A percentile compares a stretch with the other conserved stretches of the same genome.
Conservation (phyloP, 352 stramenopile species). For the Phytophthora nicotianae region DNA sequence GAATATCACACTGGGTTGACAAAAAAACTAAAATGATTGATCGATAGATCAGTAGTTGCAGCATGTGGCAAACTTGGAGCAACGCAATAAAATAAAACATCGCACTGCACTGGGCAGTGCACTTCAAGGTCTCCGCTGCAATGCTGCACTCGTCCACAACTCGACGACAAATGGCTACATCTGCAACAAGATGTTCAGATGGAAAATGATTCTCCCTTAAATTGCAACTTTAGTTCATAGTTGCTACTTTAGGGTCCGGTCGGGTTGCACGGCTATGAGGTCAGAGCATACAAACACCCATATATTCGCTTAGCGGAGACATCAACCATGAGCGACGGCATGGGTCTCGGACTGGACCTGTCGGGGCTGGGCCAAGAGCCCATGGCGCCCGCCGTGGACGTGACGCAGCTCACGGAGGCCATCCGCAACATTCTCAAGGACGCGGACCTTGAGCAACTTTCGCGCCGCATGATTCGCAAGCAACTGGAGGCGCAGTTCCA, state of each 20-base stretch:
- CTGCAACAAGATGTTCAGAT: conserved; percentile 22
- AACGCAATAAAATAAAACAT: no score
- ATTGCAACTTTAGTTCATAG: background rate
- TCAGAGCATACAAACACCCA: conserved; percentile 6
- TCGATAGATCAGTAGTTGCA: background rate
- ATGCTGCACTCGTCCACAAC: conserved; percentile 2
- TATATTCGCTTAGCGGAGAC: conserved; percentile 10
- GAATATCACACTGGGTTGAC: background rate
- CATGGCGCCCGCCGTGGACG: conserved; percentile 53
- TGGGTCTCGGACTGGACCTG: conserved; percentile 65
- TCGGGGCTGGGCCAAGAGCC: conserved; percentile 51
- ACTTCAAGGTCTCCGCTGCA: background rate
- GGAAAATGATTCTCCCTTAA: background rate
- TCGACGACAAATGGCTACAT: conserved; percentile 14
- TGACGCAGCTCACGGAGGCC: conserved; percentile 62
- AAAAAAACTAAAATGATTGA: no score
- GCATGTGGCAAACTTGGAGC: background rate
- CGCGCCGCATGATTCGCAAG: conserved; percentile 87
- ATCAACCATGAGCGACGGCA: conserved; percentile 60
- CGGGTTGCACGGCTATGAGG: conserved; percentile 2
- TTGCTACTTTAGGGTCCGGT: conserved; percentile 7
- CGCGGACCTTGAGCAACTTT: conserved; percentile 86
- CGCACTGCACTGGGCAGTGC: no score
- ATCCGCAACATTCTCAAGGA: conserved; percentile 82
- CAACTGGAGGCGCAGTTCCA: conserved; percentile 82